Evolutionary conservation across 257 asterid species (phyloP), one percentile per base, ranked within the genome.

Genomic region (Primulina eburnea): DNA sequence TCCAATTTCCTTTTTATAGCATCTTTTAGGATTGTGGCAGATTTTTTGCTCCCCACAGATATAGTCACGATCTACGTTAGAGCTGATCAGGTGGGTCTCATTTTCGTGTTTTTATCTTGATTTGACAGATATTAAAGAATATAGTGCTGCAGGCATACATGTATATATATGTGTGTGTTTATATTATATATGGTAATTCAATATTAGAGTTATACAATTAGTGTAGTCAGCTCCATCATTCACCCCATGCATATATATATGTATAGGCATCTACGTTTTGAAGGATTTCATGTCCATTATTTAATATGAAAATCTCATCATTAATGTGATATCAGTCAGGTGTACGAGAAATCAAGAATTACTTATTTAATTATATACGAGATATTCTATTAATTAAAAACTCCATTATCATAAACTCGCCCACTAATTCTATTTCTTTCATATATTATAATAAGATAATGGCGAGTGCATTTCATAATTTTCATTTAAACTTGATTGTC

Each of bases 21-120:
- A 82, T 84, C 85, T 83, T 84, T 86, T 69, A 20, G 77, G 90
- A 84, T 81, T 81, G 57, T 76, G 75, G 79, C 72, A 77, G 86
- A 85, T 84, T 79, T 81, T 77, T 75, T 64, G 78, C 76, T 83
- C 86, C 86, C 81, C 88, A 83, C 86, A 71, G 84, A 72, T 62
- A 75, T 71, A 63, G 78, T 73, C 76, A 70, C 1, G 4, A 28
- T 47, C n/a, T 47, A 16, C 14, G n/a, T 75, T 74, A 78, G 74
- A 67, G 57, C 58, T 32, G 75, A 82, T 75, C 57, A 11, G 74
- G 82, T 24, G 79, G 74, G 70, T 73, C 66, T 66, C 58, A 60
- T 75, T 82, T 72, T 68, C 67, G 64, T 64, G 65, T 71, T 68
- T 67, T 59, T 50, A 50, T 64, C 35, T 64, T 5, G 37, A 40